A percentile compares a stretch with the other conserved stretches of the same genome.
Conservation (phyloP, 2,329 filamentous ascomycete species). For the Nemania sp. region DNA sequence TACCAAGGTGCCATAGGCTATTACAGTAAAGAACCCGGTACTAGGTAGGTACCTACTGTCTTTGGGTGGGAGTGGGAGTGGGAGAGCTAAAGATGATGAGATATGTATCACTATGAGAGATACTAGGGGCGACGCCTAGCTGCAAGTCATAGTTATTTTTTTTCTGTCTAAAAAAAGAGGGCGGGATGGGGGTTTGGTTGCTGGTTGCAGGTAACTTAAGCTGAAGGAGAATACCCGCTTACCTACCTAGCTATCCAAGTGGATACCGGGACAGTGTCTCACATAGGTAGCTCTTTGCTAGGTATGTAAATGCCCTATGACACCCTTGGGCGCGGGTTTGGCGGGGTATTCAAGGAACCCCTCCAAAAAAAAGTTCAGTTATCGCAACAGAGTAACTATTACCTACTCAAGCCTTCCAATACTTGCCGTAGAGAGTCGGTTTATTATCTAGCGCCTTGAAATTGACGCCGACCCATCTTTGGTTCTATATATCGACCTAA, state of each 20-base stretch:
- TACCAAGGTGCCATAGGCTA: no score
- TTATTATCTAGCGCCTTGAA: background rate
- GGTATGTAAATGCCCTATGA: conserved; percentile 12
- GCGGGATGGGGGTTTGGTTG: no score
- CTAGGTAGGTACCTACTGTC: background rate
- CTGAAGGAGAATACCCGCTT: no score
- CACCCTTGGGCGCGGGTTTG: conserved; percentile 4
- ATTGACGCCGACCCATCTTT: background rate
- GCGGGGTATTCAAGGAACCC: conserved; percentile 29
- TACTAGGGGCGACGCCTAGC: no score
- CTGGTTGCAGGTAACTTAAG: no score
- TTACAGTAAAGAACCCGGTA: no score
- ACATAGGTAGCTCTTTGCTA: conserved; percentile 1
- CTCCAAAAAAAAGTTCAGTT: conserved; percentile 32
- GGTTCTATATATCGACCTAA: background rate
- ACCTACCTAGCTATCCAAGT: background rate
- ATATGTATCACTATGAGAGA: no score
- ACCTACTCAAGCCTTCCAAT: background rate
- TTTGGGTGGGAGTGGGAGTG: no score
- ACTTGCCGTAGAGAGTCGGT: background rate
- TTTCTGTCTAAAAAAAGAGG: no score
- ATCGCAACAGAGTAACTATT: background rate
- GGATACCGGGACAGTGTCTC: background rate
- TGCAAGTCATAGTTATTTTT: no score
- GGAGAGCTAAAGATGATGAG: no score